Evolutionary conservation across 1,284 basidiomycete species (phyloP), one percentile per base, ranked within the genome.

Genomic region (Ceratobasidium sp.): DNA sequence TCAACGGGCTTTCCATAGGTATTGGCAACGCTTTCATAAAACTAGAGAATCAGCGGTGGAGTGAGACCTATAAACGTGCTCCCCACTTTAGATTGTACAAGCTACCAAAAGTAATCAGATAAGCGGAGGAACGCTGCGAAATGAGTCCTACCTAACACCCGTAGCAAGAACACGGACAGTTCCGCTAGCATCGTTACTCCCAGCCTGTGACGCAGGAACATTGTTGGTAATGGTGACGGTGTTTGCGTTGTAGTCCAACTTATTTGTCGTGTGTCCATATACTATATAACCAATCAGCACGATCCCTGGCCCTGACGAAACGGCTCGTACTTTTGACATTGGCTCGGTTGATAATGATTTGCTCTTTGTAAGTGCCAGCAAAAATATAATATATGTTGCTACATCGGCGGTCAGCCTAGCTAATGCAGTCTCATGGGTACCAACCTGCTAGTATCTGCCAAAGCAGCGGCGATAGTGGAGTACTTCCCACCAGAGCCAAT

Each of bases 161-260:
- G 70, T 69, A 2, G 70, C 62, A n/a, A 35, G 29, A 35, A 70
- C 52, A n/a, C 69, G 62, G 6, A 70, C 40, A 22, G 69, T 70
- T 15, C 60, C 69, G 40, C 71, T 72, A 3, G 45, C 32, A 34
- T 72, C 71, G 60, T 73, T 69, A 31, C 71, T 62, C 17, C 72
- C 72, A 17, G 71, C 72, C 38, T 8, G 8, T 17, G 69, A 50
- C 15, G 71, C 73, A 22, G 70, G 69, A 5, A 60, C 35, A 13
- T 69, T 70, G 25, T 70, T 32, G 31, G 74, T 74, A 40, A 69
- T 38, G 17, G 71, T 67, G 29, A 71, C 72, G 68, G 71, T 72
- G 47, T 71, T 47, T 17, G 55, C 32, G 43, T 64, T 68, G 38
- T 50, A 68, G 29, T 34, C 43, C 3, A 53, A n/a, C 4, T 40